These are phyloP conservation scores for Amanita molliuscula DNA, from an alignment of 768 basidiomycete genomes.

Conservation along the genomic window DNA sequence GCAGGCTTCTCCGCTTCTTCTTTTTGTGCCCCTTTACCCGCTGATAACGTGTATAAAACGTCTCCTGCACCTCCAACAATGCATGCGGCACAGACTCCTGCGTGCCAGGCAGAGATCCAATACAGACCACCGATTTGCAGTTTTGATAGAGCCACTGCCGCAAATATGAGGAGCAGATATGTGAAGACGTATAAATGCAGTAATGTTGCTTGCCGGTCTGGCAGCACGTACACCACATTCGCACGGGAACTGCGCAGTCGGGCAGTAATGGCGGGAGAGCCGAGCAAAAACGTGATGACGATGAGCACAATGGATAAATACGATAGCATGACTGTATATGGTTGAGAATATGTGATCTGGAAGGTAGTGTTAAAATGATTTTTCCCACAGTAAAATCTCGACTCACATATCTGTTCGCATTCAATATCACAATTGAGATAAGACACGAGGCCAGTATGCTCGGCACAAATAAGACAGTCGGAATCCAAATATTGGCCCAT, in stretches of 20 bases:
- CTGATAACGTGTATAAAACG: slow-evolving; percentile 3
- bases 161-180: slow-evolving; percentile 45
- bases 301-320: slow-evolving; percentile 43
- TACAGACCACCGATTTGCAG: slow-evolving; percentile 43
- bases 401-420: slow-evolving; percentile 45
- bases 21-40: neutral
- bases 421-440: neutral
- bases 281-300: slow-evolving; percentile 29
- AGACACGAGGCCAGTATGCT: neutral
- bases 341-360: slow-evolving; percentile 53
- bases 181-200: slow-evolving; percentile 47
- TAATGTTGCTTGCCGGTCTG: slow-evolving; percentile 30
- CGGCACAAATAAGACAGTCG: neutral
- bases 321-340: slow-evolving; percentile 39
- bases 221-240: neutral
- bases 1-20: slow-evolving; percentile 1
- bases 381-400: slow-evolving; percentile 9
- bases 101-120: slow-evolving; percentile 46
- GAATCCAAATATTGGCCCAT: slow-evolving; percentile 5
- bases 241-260: slow-evolving; percentile 9
- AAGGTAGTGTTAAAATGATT: slow-evolving; percentile 30
- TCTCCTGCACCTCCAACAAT: slow-evolving; percentile 29
- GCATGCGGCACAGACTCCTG: slow-evolving; percentile 29
- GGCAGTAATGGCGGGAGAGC: slow-evolving; percentile 21
- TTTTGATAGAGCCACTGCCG: slow-evolving; percentile 33